A percentile compares a stretch with the other conserved stretches of the same genome.
These are phyloP conservation scores for Fusarium sacchari DNA, from an alignment of 2,329 filamentous ascomycete species.

Conservation along the genomic window DNA sequence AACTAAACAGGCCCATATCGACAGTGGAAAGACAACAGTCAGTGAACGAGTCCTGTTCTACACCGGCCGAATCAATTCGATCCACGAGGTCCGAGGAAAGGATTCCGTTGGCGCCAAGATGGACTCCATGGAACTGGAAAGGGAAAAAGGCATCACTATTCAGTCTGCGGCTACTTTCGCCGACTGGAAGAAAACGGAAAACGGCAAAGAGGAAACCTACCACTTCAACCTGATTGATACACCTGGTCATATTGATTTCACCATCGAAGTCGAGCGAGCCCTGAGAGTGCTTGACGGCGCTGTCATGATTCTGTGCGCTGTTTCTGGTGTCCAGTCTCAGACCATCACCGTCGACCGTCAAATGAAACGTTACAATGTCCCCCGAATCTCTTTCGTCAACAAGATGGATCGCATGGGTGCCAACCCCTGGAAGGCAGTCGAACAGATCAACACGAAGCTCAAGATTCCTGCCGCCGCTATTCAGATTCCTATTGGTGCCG, in stretches of 20 bases:
- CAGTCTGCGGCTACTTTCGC: slow-evolving; percentile 98
- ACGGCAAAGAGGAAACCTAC: slow-evolving; percentile 88
- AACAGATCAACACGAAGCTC: slow-evolving; percentile 97
- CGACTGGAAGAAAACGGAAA: slow-evolving; percentile 90
- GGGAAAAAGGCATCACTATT: slow-evolving; percentile 99
- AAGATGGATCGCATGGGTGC: slow-evolving; percentile 99
- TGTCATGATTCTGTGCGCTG: slow-evolving; percentile 98
- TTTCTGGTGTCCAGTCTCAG: slow-evolving; percentile 96
- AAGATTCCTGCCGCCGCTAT: slow-evolving; percentile 92
- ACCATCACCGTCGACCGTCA: slow-evolving; percentile 98
- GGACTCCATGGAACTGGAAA: slow-evolving; percentile 99
- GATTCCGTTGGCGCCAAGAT: slow-evolving; percentile 98
- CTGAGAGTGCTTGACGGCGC: slow-evolving; percentile 94
- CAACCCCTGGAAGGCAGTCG: slow-evolving; percentile 96
- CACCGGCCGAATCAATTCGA: slow-evolving; percentile 94
- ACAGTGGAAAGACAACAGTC: slow-evolving; percentile 96
- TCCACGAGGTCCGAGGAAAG: slow-evolving; percentile 95
- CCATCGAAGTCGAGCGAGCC: slow-evolving; percentile 96
- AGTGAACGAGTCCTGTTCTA: slow-evolving; percentile 98
- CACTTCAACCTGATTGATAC: slow-evolving; percentile 99
- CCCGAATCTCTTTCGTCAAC: slow-evolving; percentile 95
- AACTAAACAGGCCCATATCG: slow-evolving; percentile 82
- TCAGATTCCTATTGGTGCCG: slow-evolving; percentile 91
- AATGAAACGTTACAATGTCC: slow-evolving; percentile 98
- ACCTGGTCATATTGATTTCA: slow-evolving; percentile 98